A percentile compares a stretch with the other conserved stretches of the same genome.
These are phyloP conservation scores for Pseudonectria foliicola DNA, from an alignment of 2,329 filamentous ascomycete genomes.

Conservation along the genomic window DNA sequence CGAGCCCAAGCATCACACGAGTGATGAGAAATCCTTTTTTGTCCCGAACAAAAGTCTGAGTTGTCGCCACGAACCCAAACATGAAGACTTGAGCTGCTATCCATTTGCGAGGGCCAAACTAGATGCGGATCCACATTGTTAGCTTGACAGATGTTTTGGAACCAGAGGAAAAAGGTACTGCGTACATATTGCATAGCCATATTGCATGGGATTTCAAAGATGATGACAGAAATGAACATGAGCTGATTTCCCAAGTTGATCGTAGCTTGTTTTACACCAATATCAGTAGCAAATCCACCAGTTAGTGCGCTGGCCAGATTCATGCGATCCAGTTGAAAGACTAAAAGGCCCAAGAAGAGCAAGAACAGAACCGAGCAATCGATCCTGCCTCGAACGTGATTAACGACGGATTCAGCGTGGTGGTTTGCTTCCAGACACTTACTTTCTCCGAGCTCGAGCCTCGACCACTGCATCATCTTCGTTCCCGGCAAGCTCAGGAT, in stretches of 20 bases:
- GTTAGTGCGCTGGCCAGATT: conserved; percentile 45
- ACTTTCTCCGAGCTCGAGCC: no score
- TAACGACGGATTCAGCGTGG: no score
- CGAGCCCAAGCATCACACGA: conserved; percentile 37
- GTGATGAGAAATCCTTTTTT: conserved; percentile 37
- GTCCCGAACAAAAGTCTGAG: conserved; percentile 37
- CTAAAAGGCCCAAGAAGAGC: conserved; percentile 41
- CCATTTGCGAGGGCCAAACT: conserved; percentile 41
- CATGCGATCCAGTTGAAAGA: conserved; percentile 46
- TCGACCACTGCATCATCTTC: no score
- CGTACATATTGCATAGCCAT: conserved; percentile 32
- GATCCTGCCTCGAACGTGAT: conserved; percentile 24
- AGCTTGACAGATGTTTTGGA: not conserved
- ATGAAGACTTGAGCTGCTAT: conserved; percentile 40
- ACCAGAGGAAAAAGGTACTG: not conserved
- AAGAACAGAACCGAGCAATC: conserved; percentile 41
- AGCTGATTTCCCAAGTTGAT: conserved; percentile 47
- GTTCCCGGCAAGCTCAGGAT: no score
- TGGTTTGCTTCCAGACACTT: no score
- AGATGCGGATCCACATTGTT: not conserved
- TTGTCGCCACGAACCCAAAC: conserved; percentile 39
- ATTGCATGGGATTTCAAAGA: conserved; percentile 46
- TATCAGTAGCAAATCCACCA: conserved; percentile 36
- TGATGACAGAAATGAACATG: conserved; percentile 44
- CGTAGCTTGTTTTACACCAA: conserved; percentile 36